Evolutionary conservation across 2,329 filamentous ascomycete genomes (phyloP).

Genomic region (Chaetomiaceae sp.): DNA sequence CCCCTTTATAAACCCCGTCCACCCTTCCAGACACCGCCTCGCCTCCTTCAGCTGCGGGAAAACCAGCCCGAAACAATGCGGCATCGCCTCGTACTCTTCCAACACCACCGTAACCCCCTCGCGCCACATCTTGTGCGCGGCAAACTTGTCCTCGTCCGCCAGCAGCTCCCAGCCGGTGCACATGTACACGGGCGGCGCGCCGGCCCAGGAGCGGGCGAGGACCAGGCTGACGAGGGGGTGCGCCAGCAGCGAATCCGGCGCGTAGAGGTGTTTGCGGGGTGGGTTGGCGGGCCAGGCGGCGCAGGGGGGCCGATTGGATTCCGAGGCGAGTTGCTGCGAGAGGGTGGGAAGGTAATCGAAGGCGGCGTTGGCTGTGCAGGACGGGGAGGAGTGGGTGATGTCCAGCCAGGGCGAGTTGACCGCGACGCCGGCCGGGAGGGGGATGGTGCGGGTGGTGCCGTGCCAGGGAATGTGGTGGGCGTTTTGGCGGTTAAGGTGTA

Average conservation of each 20-base stretch:
- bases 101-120: conserved; percentile 61
- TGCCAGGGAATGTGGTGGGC: conserved; percentile 52
- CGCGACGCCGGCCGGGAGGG: conserved; percentile 62
- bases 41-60: conserved; percentile 45
- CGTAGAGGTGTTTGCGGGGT: conserved; percentile 51
- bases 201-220: conserved; percentile 51
- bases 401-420: conserved; percentile 68
- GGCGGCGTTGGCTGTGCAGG: conserved; percentile 44
- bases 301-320: conserved; percentile 41
- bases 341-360: conserved; percentile 62
- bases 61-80: conserved; percentile 65
- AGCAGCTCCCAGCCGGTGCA: conserved; percentile 68
- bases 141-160: conserved; percentile 59
- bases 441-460: conserved; percentile 53
- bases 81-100: conserved; percentile 76
- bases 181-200: conserved; percentile 62
- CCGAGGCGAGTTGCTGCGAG: conserved; percentile 27
- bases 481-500: conserved; percentile 54
- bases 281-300: conserved; percentile 54
- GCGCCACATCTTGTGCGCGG: conserved; percentile 51
- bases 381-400: conserved; percentile 59
- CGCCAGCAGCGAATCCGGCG: conserved; percentile 47
- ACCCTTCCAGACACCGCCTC: conserved; percentile 50
- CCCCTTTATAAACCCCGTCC: conserved; percentile 52
- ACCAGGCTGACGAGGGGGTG: conserved; percentile 60